Conservation (phyloP, 768 basidiomycete species). For the Lepiota venenata region DNA sequence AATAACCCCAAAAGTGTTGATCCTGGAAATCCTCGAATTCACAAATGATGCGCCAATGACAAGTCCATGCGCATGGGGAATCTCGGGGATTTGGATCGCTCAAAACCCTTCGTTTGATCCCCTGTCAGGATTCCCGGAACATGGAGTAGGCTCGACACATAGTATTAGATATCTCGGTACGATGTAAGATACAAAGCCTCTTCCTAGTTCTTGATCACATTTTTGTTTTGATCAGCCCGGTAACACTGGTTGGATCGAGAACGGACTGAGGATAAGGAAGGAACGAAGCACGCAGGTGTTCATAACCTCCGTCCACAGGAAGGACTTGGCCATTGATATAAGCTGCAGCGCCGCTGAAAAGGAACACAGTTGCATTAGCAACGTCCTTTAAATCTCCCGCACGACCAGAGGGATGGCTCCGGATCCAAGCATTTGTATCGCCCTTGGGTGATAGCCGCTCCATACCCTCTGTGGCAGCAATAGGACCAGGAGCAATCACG, state of each 20-base stretch:
- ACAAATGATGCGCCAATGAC: too few relatives aligned
- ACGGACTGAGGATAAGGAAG: constrained; percentile 65
- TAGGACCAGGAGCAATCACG: constrained; percentile 81
- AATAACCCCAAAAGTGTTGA: background rate
- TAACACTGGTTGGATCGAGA: constrained; percentile 53
- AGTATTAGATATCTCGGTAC: background rate
- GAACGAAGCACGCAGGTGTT: constrained; percentile 44
- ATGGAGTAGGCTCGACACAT: background rate
- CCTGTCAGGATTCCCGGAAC: too few relatives aligned
- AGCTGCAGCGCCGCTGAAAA: constrained; percentile 78
- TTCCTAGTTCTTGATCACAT: constrained; percentile 22
- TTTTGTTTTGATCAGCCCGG: constrained; percentile 49
- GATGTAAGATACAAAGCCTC: background rate
- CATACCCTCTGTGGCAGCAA: constrained; percentile 73
- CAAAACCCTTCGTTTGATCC: too few relatives aligned
- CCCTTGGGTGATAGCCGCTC: constrained; percentile 46
- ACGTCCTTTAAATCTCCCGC: constrained; percentile 58
- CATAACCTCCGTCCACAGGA: constrained; percentile 62
- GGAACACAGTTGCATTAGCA: constrained; percentile 69
- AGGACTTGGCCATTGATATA: constrained; percentile 78
- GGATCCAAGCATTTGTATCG: constrained; percentile 15
- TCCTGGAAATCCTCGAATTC: too few relatives aligned
- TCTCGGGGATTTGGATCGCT: too few relatives aligned
- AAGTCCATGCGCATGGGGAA: too few relatives aligned
- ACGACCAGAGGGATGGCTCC: constrained; percentile 40